Conservation (phyloP, 306 rosid genomes). For the Styphnolobium japonicum region DNA sequence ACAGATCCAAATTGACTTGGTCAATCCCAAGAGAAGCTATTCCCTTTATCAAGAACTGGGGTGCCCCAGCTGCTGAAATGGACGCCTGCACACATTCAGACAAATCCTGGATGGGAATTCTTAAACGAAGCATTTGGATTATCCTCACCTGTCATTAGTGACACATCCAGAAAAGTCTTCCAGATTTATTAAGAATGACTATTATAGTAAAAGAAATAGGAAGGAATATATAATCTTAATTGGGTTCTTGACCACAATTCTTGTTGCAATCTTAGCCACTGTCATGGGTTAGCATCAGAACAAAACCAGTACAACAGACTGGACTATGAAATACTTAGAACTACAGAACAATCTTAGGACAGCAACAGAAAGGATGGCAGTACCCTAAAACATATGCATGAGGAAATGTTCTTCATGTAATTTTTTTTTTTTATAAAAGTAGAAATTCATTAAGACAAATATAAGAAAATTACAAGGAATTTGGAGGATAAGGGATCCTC, state of each 20-base stretch:
- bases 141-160: conserved; percentile 18
- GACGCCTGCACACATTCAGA: conserved; percentile 14
- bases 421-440: no score
- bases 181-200: background rate
- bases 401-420: background rate
- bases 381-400: background rate
- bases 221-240: background rate
- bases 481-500: no score
- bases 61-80: conserved; percentile 30
- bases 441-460: no score
- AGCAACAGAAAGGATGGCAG: background rate
- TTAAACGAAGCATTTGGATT: conserved; percentile 15
- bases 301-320: background rate
- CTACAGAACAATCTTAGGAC: background rate
- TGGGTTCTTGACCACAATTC: background rate
- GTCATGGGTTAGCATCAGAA: background rate
- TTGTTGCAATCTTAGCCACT: background rate
- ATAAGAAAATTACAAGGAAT: no score
- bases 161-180: conserved; percentile 4
- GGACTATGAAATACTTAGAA: background rate
- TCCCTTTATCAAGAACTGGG: conserved; percentile 30
- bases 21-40: conserved; percentile 21
- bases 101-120: conserved; percentile 14
- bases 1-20: conserved; percentile 10
- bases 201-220: background rate